Percentiles rank a stretch among this genome's conserved stretches.
Conservation (phyloP, 1,139 yeast genomes). For the Suhomyces chickasaworum region DNA sequence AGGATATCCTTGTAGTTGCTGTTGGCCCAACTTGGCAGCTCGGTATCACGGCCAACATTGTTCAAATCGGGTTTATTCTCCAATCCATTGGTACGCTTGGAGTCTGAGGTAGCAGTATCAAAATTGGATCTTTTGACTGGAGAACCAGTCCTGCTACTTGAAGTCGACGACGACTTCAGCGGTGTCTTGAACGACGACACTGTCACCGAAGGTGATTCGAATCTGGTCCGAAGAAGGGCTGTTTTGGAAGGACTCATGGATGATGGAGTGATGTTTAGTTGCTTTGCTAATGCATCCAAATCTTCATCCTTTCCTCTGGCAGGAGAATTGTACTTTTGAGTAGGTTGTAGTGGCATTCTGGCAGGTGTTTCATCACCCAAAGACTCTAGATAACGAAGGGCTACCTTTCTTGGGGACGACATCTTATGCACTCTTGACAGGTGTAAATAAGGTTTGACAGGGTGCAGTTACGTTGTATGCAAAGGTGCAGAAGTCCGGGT, state of each 20-base stretch:
- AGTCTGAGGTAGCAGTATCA: slow-evolving; percentile 15
- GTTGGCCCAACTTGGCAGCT: slow-evolving; percentile 29
- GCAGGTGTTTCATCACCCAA: slow-evolving; percentile 28
- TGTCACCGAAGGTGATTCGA: slow-evolving; percentile 49
- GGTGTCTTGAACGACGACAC: slow-evolving; percentile 46
- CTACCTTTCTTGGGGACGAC: slow-evolving; percentile 31
- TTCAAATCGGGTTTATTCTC: slow-evolving; percentile 14
- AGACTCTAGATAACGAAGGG: slow-evolving; percentile 38
- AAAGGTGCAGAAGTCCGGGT: too few relatives aligned
- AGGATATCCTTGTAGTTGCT: slow-evolving; percentile 22
- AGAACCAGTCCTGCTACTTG: slow-evolving; percentile 26
- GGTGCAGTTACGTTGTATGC: neutral
- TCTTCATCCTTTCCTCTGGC: slow-evolving; percentile 30
- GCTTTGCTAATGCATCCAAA: slow-evolving; percentile 43
- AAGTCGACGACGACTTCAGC: slow-evolving; percentile 24
- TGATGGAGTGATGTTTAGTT: slow-evolving; percentile 34
- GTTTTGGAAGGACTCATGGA: slow-evolving; percentile 30
- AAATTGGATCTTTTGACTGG: slow-evolving; percentile 21
- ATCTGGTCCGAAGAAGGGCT: slow-evolving; percentile 36
- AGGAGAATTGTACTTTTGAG: slow-evolving; percentile 17
- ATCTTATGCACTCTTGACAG: slow-evolving; percentile 5
- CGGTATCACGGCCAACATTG: slow-evolving; percentile 15
- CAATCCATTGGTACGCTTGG: slow-evolving; percentile 1
- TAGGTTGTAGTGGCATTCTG: slow-evolving; percentile 36
- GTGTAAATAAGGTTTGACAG: slow-evolving; percentile 1